phyloP scores from a whole-genome alignment of 306 rosid genomes.

The Acacia confusa region DNA sequence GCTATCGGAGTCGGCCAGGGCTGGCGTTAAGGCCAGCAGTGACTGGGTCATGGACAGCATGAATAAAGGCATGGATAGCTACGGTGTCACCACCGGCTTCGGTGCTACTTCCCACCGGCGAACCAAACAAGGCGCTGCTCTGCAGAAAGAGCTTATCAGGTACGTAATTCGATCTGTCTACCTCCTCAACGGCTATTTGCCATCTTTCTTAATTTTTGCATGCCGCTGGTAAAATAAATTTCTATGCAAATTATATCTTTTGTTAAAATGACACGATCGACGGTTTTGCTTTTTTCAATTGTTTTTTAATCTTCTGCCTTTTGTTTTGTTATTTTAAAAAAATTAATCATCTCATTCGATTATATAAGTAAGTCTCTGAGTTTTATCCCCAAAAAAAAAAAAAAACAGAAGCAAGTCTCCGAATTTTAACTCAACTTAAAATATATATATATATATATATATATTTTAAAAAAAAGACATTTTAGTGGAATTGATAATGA shows the following conservation, averaged over 20 bases:
- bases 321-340: too few species aligned
- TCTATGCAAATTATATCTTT: neutral
- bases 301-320: too few species aligned
- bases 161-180: neutral
- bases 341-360: too few species aligned
- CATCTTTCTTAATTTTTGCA: neutral
- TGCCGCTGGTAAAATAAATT: too few species aligned
- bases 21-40: constrained; percentile 85
- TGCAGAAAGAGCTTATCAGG: constrained; percentile 86
- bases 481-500: too few species aligned
- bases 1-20: constrained; percentile 63
- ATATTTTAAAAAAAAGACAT: too few species aligned
- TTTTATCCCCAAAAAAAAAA: too few species aligned
- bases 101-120: constrained; percentile 90
- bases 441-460: too few species aligned
- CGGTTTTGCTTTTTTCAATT: neutral
- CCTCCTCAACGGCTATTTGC: neutral
- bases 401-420: too few species aligned
- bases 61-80: constrained; percentile 74
- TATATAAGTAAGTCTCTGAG: too few species aligned
- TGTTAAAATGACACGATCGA: neutral
- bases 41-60: constrained; percentile 92
- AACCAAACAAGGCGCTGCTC: constrained; percentile 91
- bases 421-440: too few species aligned
- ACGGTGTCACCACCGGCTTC: constrained; percentile 93